A percentile compares a stretch with the other conserved stretches of the same genome.
Conservation (phyloP, 2,329 filamentous ascomycete species). For the Cladosporium sp. region DNA sequence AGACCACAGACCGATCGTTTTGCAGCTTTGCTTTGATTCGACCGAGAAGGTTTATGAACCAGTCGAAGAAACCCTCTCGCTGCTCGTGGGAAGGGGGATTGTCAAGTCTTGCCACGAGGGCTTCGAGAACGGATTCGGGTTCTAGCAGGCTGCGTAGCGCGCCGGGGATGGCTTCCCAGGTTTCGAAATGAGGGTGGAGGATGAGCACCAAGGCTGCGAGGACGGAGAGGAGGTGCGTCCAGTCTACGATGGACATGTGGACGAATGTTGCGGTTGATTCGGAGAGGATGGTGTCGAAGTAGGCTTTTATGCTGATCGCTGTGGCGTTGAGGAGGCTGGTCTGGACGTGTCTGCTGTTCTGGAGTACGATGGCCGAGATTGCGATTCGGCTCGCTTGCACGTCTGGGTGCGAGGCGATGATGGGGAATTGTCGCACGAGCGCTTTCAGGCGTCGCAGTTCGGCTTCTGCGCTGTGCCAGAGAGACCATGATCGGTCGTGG, state of each 20-base stretch:
- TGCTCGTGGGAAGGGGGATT: not conserved
- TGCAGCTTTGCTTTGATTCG: conserved; percentile 7
- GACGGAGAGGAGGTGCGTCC: conserved; percentile 22
- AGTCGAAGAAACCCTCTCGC: not conserved
- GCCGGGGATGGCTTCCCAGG: conserved; percentile 7
- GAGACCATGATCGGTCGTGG: conserved; percentile 1
- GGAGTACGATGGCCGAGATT: conserved; percentile 21
- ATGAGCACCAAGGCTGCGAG: conserved; percentile 3
- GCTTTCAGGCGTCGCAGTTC: conserved; percentile 4
- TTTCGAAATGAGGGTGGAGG: conserved; percentile 6
- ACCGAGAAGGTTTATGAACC: not conserved
- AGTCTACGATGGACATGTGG: conserved; percentile 22
- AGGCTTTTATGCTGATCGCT: conserved; percentile 23
- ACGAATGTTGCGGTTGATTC: conserved; percentile 21
- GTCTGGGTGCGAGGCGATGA: conserved; percentile 13
- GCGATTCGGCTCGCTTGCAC: conserved; percentile 17
- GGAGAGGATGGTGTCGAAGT: conserved; percentile 23
- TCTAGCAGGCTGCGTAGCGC: conserved; percentile 2
- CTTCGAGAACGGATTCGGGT: conserved; percentile 8
- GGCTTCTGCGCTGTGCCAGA: conserved; percentile 7
- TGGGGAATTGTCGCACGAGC: not conserved
- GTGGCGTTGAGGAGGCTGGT: conserved; percentile 1
- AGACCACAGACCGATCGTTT: not conserved
- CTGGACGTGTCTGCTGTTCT: conserved; percentile 10
- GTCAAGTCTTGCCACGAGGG: conserved; percentile 4